phyloP scores from a whole-genome alignment of 805 yeast species.

The Blastobotrys robertii region DNA sequence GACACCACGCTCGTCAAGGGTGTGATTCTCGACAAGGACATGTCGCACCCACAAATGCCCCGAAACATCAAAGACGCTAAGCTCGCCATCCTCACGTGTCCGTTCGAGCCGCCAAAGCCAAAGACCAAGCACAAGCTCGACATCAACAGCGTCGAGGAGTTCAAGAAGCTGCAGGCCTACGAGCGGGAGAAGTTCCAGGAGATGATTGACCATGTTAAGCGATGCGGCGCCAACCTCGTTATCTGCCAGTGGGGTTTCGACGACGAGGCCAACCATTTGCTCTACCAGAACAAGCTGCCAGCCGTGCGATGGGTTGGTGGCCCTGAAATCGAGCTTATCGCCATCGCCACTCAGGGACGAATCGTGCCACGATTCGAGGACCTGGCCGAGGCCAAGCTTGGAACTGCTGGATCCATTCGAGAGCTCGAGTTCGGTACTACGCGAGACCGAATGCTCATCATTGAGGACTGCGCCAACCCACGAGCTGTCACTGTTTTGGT shows the following conservation, averaged over 20 bases:
- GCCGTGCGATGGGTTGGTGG: slow-evolving; percentile 99
- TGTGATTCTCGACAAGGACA: slow-evolving; percentile 90
- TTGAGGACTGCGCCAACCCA: slow-evolving; percentile 80
- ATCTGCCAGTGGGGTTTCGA: slow-evolving; percentile 99
- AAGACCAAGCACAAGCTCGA: slow-evolving; percentile 96
- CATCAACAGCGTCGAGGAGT: slow-evolving; percentile 89
- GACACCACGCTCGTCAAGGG: slow-evolving; percentile 83
- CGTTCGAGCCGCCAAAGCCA: slow-evolving; percentile 99
- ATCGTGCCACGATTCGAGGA: slow-evolving; percentile 97
- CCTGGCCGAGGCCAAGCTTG: slow-evolving; percentile 69
- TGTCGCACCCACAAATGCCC: slow-evolving; percentile 98
- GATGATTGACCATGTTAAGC: slow-evolving; percentile 81
- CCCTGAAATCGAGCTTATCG: slow-evolving; percentile 87
- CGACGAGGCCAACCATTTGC: slow-evolving; percentile 93
- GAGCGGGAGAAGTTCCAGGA: slow-evolving; percentile 85
- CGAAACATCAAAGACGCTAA: slow-evolving; percentile 68
- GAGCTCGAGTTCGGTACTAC: slow-evolving; percentile 96
- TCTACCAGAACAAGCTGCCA: slow-evolving; percentile 78
- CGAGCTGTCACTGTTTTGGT: slow-evolving; percentile 87
- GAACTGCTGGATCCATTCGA: slow-evolving; percentile 73
- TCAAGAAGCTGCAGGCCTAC: slow-evolving; percentile 78
- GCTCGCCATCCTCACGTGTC: slow-evolving; percentile 92
- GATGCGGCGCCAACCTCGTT: slow-evolving; percentile 88
- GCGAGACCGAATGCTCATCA: slow-evolving; percentile 87
- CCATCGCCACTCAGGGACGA: slow-evolving; percentile 95